Conservation (phyloP, 192 early-diverging fungal species). For the Backusella psychrophila region DNA sequence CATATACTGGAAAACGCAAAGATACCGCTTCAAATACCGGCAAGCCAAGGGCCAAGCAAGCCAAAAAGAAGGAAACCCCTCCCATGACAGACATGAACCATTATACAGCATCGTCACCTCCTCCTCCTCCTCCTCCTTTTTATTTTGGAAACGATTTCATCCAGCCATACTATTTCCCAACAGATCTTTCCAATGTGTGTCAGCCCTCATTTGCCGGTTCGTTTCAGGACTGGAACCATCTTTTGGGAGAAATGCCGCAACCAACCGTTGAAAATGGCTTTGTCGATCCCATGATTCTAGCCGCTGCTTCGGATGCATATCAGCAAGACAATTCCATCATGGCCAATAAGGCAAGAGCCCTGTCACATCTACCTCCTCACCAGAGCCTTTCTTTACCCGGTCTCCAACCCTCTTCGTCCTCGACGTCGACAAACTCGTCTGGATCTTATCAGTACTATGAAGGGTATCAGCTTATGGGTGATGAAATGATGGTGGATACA, state of each 20-base stretch:
- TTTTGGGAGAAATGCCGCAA: conserved; percentile 7
- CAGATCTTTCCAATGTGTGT: background rate
- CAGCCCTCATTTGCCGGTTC: background rate
- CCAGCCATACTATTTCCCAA: conserved; percentile 2
- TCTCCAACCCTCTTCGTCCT: conserved; percentile 8
- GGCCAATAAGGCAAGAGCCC: background rate
- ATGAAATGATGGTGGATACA: background rate
- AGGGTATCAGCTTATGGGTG: background rate
- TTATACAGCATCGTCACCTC: background rate
- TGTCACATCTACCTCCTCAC: background rate
- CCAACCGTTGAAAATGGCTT: conserved; percentile 2
- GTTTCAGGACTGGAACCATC: conserved; percentile 2
- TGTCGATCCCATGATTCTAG: conserved; percentile 14
- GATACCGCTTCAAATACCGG: conserved; percentile 1
- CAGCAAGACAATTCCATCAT: background rate
- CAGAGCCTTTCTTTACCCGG: background rate
- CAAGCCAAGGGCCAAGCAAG: background rate
- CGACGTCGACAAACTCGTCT: conserved; percentile 1
- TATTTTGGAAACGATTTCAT: background rate
- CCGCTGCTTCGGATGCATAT: background rate
- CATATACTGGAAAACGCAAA: background rate
- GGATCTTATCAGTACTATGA: background rate
- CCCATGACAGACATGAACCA: background rate
- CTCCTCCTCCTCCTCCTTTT: background rate
- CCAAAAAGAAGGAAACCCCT: background rate